phyloP scores from a whole-genome alignment of 768 basidiomycete genomes.

The Boletus eberwhitei region DNA sequence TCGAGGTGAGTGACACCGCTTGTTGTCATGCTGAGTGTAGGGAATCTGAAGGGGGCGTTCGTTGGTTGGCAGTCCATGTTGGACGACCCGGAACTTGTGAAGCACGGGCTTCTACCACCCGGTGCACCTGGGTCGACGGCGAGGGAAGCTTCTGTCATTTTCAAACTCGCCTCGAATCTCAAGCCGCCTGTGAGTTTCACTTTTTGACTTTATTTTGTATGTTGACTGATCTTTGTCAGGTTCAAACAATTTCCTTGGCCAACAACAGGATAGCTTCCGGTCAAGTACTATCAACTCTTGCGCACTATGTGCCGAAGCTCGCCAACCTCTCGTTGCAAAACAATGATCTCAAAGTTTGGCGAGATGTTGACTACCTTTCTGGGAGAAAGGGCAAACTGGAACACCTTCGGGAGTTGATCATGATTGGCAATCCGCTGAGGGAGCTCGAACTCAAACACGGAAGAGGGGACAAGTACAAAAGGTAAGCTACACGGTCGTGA shows the following conservation, averaged over 20 bases:
- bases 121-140: slow-evolving; percentile 59
- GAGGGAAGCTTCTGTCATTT: slow-evolving; percentile 77
- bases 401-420: slow-evolving; percentile 67
- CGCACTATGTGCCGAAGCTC: slow-evolving; percentile 74
- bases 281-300: slow-evolving; percentile 54
- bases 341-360: slow-evolving; percentile 66
- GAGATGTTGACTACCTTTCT: slow-evolving; percentile 66
- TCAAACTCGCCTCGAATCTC: slow-evolving; percentile 80
- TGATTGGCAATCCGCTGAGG: slow-evolving; percentile 73
- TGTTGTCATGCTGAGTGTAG: neutral
- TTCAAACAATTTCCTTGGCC: slow-evolving; percentile 81
- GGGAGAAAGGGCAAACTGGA: slow-evolving; percentile 55
- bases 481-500: slow-evolving; percentile 40
- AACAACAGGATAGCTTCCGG: slow-evolving; percentile 68
- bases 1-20: slow-evolving; percentile 58
- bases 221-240: slow-evolving; percentile 35
- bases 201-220: neutral
- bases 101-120: slow-evolving; percentile 66
- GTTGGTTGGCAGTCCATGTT: slow-evolving; percentile 58
- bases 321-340: slow-evolving; percentile 78
- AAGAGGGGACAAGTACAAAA: slow-evolving; percentile 61
- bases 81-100: slow-evolving; percentile 73
- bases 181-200: slow-evolving; percentile 58
- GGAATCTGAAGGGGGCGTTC: neutral
- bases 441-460: slow-evolving; percentile 56